Percentiles rank a stretch among this genome's conserved stretches.
Conservation (phyloP, 495 filamentous ascomycete species). For the Penicillium canescens region DNA sequence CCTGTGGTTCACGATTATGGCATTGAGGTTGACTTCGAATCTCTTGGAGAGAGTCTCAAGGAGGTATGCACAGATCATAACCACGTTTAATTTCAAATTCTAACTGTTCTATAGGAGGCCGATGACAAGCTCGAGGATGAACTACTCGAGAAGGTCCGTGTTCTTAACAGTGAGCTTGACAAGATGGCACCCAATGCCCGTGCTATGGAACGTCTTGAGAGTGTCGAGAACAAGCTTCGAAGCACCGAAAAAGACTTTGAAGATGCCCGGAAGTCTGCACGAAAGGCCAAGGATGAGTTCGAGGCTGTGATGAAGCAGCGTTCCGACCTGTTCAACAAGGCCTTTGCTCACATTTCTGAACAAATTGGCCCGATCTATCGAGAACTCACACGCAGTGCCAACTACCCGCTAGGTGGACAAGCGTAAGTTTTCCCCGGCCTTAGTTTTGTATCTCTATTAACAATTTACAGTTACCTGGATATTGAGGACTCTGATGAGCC, state of each 20-base stretch:
- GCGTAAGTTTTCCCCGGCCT: slow-evolving; percentile 49
- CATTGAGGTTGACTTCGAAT: slow-evolving; percentile 86
- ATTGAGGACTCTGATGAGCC: slow-evolving; percentile 89
- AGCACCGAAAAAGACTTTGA: slow-evolving; percentile 88
- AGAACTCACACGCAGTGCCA: slow-evolving; percentile 83
- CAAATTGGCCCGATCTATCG: slow-evolving; percentile 93
- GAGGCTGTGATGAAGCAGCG: slow-evolving; percentile 77
- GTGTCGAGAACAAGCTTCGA: slow-evolving; percentile 78
- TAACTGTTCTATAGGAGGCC: slow-evolving; percentile 52
- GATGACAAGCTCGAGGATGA: slow-evolving; percentile 75
- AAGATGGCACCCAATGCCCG: slow-evolving; percentile 96
- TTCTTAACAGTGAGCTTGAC: slow-evolving; percentile 76
- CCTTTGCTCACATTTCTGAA: slow-evolving; percentile 91
- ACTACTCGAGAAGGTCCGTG: slow-evolving; percentile 73
- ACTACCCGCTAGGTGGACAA: slow-evolving; percentile 87
- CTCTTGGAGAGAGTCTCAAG: slow-evolving; percentile 82
- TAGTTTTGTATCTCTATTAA: neutral
- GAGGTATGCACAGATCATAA: slow-evolving; percentile 51
- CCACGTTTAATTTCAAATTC: neutral
- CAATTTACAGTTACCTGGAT: slow-evolving; percentile 68
- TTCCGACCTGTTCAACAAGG: slow-evolving; percentile 89
- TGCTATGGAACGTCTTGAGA: slow-evolving; percentile 88
- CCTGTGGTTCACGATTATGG: slow-evolving; percentile 80
- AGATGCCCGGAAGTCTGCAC: slow-evolving; percentile 69
- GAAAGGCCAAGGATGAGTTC: slow-evolving; percentile 78